Evolutionary conservation across 176 grass and related monocot genomes (phyloP).

Genomic region (Thalia dealbata): DNA sequence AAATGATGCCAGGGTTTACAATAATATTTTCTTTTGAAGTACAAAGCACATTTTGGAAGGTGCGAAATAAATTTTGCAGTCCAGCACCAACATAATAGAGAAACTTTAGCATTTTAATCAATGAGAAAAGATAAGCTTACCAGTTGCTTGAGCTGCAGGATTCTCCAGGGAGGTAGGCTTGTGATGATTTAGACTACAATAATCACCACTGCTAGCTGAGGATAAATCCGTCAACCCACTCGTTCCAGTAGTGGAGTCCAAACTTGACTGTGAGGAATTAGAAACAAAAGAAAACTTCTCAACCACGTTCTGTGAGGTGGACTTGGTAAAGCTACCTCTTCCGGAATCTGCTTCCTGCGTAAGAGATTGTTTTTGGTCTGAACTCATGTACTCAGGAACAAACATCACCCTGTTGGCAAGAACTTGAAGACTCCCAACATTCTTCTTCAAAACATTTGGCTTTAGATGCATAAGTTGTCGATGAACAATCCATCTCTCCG

Average conservation of each 20-base stretch:
- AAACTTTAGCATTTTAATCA: neutral
- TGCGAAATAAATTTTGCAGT: neutral
- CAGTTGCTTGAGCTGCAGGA: neutral
- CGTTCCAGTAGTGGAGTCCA: neutral
- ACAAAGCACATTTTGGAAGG: neutral
- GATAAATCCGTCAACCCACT: constrained; percentile 4
- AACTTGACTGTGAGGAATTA: constrained; percentile 11
- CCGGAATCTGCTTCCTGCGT: constrained; percentile 1
- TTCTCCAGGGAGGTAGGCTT: neutral
- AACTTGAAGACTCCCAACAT: constrained; percentile 14
- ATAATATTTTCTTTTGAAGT: neutral
- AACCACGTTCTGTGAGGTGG: neutral
- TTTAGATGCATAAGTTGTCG: constrained; percentile 69
- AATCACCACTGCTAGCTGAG: neutral
- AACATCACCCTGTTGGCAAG: constrained; percentile 15
- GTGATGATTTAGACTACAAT: neutral
- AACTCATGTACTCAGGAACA: constrained; percentile 25
- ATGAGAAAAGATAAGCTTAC: neutral
- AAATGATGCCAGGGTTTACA: neutral
- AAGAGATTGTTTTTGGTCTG: constrained; percentile 1
- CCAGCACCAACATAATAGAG: no score
- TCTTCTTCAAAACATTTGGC: constrained; percentile 57
- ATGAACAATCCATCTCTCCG: constrained; percentile 82
- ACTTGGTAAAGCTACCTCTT: constrained; percentile 4
- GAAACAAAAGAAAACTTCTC: constrained; percentile 19